Conservation (phyloP, 2,329 filamentous ascomycete species). For the Fusarium continuum region DNA sequence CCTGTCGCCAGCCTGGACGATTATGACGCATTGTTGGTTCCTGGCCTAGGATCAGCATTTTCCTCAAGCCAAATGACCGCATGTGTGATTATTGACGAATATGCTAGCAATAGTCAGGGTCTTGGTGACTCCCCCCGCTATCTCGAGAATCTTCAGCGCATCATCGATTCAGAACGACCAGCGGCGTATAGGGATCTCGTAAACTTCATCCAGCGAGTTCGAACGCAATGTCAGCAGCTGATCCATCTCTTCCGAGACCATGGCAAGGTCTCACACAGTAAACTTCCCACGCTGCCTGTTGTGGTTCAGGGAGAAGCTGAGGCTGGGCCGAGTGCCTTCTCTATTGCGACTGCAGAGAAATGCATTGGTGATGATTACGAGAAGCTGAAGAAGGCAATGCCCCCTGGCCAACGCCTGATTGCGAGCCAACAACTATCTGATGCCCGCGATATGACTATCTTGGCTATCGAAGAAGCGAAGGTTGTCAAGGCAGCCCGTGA, state of each 20-base stretch:
- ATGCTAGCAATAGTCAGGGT: slow-evolving; percentile 68
- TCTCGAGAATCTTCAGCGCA: slow-evolving; percentile 71
- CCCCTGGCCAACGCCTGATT: slow-evolving; percentile 86
- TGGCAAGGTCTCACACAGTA: slow-evolving; percentile 79
- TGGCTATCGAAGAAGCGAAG: slow-evolving; percentile 82
- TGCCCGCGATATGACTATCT: slow-evolving; percentile 73
- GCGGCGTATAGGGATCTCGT: slow-evolving; percentile 88
- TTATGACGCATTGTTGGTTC: slow-evolving; percentile 72
- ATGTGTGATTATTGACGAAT: slow-evolving; percentile 88
- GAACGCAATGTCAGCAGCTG: slow-evolving; percentile 90
- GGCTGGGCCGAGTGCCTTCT: slow-evolving; percentile 92
- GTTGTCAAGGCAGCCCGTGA: slow-evolving; percentile 83
- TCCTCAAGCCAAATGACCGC: slow-evolving; percentile 88
- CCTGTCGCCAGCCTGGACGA: slow-evolving; percentile 69
- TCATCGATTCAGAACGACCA: slow-evolving; percentile 85
- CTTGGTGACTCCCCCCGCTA: slow-evolving; percentile 62
- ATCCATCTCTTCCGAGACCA: slow-evolving; percentile 92
- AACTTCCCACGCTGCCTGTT: slow-evolving; percentile 83
- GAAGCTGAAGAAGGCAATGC: slow-evolving; percentile 85
- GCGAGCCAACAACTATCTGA: slow-evolving; percentile 82
- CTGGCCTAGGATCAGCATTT: slow-evolving; percentile 74
- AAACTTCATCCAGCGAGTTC: slow-evolving; percentile 86
- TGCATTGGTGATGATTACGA: slow-evolving; percentile 88
- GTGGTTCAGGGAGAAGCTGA: slow-evolving; percentile 93
- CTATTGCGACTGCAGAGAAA: slow-evolving; percentile 85